Base-by-base conservation (phyloP, 2,329 filamentous ascomycete genomes). In the Scortechinia acanthostroma region DNA sequence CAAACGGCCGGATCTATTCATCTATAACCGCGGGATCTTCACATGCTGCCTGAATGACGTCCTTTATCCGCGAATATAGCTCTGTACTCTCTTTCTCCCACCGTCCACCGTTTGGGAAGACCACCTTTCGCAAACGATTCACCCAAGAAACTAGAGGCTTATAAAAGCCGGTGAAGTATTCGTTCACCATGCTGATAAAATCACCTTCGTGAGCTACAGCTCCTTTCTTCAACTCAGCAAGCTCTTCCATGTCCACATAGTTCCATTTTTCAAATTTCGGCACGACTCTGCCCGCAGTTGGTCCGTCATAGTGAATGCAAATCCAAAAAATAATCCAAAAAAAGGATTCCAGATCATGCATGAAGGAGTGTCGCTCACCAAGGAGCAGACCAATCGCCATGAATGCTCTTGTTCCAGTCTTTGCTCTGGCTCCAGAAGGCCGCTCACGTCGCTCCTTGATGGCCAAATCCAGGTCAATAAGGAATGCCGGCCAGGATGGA, bases 291-390 rank as follows among this genome's bases (percentile, higher is more conserved):
- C 42, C 42, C 51, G 33, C 21, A 53, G 53, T 14, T n/a, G n/a
- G n/a, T n/a, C n/a, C n/a, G 55, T 62, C 46, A 46, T 61, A 68
- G 51, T 71, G 61, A 45, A 69, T 60, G 47, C 61, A 69, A 51
- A 70, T 65, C 67, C 60, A 73, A 48, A 73, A 68, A 0, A 71
- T 51, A 2, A 72, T 63, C 68, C 56, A 73, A 53, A n/a, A 73
- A 48, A 73, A 71, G 2, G 64, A 74, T 51, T 73, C 65, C 10
- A 71, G 58, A 48, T 73, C 63, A 50, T 74, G 63, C 57, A 71
- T 70, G 22, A 69, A 70, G 1, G 58, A 68, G 52, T 73, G 62
- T 25, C 63, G 47, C 51, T 71, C 61, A 22, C 60, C 62, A 5
- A 61, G 47, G 30, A 74, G 61, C 2, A 56, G 57, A 0, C 67